Evolutionary conservation across 345 rosid species (phyloP).

Genomic region (Boechera stricta): DNA sequence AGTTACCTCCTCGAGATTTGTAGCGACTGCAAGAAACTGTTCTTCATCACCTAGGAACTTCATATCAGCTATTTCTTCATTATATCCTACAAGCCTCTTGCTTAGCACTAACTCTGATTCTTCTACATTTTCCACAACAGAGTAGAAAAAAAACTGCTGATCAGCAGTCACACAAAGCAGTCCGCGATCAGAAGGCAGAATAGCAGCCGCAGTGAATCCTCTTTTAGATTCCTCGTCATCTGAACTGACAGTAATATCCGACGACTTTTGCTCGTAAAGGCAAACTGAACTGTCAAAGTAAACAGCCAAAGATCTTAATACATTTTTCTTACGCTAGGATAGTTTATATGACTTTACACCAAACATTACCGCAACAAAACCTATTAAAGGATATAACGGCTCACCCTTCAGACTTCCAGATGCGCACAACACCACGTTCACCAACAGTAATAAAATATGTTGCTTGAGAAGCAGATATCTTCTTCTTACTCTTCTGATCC

Average conservation of each 20-base stretch:
- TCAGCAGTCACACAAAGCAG: constrained; percentile 94
- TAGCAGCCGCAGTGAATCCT: constrained; percentile 75
- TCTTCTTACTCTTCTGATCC: constrained; percentile 53
- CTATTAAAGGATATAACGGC: constrained; percentile 8
- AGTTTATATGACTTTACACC: constrained; percentile 5
- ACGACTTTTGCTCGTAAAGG: constrained; percentile 76
- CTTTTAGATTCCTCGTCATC: constrained; percentile 65
- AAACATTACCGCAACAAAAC: background rate
- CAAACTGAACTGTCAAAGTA: constrained; percentile 74
- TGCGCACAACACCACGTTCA: constrained; percentile 81
- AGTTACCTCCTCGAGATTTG: constrained; percentile 88
- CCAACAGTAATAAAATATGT: constrained; percentile 78
- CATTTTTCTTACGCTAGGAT: constrained; percentile 6
- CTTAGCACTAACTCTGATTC: background rate
- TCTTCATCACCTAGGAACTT: constrained; percentile 91
- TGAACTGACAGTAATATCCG: constrained; percentile 68
- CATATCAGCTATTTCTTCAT: constrained; percentile 93
- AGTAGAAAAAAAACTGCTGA: constrained; percentile 82
- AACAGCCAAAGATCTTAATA: constrained; percentile 36
- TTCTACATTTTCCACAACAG: background rate
- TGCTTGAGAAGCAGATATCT: constrained; percentile 46
- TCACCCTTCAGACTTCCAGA: constrained; percentile 92
- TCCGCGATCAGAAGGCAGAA: constrained; percentile 77
- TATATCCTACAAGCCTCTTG: constrained; percentile 69
- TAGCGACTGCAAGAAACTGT: constrained; percentile 86